Conservation (phyloP, 805 yeast species). For the Suhomyces sp. region DNA sequence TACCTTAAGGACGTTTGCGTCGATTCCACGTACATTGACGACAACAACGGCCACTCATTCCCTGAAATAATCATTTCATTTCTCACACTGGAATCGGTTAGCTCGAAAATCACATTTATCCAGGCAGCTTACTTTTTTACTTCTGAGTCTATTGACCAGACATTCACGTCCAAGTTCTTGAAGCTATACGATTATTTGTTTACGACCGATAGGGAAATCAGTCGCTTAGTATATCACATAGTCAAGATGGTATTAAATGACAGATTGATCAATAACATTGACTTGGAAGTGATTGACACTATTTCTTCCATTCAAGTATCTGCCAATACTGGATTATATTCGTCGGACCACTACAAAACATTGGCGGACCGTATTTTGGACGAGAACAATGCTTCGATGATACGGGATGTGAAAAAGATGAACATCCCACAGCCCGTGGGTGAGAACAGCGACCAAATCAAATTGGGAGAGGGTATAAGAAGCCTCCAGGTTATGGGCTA, state of each 20-base stretch:
- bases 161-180: conserved; percentile 30
- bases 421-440: conserved; percentile 4
- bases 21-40: conserved; percentile 10
- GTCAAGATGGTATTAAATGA: conserved; percentile 25
- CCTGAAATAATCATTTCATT: conserved; percentile 31
- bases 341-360: conserved; percentile 10
- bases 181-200: conserved; percentile 27
- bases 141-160: conserved; percentile 26
- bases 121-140: conserved; percentile 31
- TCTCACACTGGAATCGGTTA: conserved; percentile 15
- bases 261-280: conserved; percentile 25
- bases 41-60: conserved; percentile 16
- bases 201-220: conserved; percentile 16
- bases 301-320: conserved; percentile 26
- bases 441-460: conserved; percentile 12
- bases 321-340: conserved; percentile 16
- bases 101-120: conserved; percentile 23
- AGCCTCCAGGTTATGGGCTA: conserved; percentile 33
- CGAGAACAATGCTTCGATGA: conserved; percentile 9
- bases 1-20: conserved; percentile 22
- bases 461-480: conserved; percentile 15
- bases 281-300: conserved; percentile 24
- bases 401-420: conserved; percentile 8
- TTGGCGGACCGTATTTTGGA: conserved; percentile 18
- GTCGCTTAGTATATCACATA: conserved; percentile 30